Conservation (phyloP, 1,139 yeast species). For the Meyerozyma guilliermondii region DNA sequence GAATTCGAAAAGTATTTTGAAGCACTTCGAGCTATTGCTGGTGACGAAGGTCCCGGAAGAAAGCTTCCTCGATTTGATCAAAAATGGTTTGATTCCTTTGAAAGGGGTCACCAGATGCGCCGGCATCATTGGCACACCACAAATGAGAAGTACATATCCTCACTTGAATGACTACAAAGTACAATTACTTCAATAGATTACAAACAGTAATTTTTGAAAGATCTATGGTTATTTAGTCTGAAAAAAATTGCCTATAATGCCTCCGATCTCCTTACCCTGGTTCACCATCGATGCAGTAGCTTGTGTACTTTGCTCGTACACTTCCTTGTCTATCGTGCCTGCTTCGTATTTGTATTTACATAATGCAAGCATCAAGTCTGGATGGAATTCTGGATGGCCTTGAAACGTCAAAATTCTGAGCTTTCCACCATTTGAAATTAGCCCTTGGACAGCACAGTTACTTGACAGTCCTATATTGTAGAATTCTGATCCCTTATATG, state of each 20-base stretch:
- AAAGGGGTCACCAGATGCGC: constrained; percentile 14
- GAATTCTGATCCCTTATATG: constrained; percentile 23
- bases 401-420: constrained; percentile 61
- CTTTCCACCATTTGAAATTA: constrained; percentile 39
- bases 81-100: constrained; percentile 16
- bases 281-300: neutral
- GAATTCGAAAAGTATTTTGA: constrained; percentile 22
- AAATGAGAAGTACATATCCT: neutral
- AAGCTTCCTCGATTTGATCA: constrained; percentile 19
- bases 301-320: neutral
- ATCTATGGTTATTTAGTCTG: neutral
- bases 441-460: constrained; percentile 59
- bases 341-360: neutral
- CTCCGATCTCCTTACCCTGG: neutral
- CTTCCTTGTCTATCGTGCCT: neutral
- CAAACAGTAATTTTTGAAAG: too few relatives aligned
- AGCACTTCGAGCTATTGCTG: constrained; percentile 16
- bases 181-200: too few relatives aligned
- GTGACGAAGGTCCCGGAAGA: constrained; percentile 22
- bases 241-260: neutral
- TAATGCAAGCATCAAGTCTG: constrained; percentile 26
- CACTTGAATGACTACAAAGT: neutral
- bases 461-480: constrained; percentile 48
- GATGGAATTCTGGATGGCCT: constrained; percentile 83
- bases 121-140: neutral